Base-by-base conservation (phyloP, 805 yeast species). In the Jamesozyma gamospora region DNA sequence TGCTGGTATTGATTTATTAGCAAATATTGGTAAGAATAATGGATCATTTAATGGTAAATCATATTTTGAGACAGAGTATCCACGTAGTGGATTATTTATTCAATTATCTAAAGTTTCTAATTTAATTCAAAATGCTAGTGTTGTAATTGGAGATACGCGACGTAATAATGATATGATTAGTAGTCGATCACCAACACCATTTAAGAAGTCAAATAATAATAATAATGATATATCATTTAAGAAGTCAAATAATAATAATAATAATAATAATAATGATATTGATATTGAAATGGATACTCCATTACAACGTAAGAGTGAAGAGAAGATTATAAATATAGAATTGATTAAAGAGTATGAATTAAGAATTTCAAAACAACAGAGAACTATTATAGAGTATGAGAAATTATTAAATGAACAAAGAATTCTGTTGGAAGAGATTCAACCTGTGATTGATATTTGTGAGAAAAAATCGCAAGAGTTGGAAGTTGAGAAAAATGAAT, bases 1-100 rank as follows among this genome's bases (percentile, higher is more conserved):
- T 65, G 95, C 88, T 4, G 98, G 98, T 2, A 71, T 90, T 5
- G 96, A 90, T 56, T 64, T 90, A 32, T 52, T 77, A n/a, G 78
- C 72, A 0, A 55, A 65, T 4, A 66, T 74, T 40, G 98, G 98
- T 17, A 83, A 85, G 58, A 92, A 90, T 54, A 73, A 76, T 40
- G 98, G 98, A n/a, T 71, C 74, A 32, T 86, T 78, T 34, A 73
- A 79, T 41, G 95, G 94, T 0, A 55, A 65, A 7, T 66, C 66
- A 39, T 87, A 87, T 56, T 88, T 88, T 54, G 65, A 66, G 4
- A 84, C 88, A 0, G 61, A 66, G 5, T 62, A 54, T 28, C 82
- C 87, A 0, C 72, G 72, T 41, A 69, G 86, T 15, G 96, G 96
- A 0, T 60, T 88, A 24, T 88, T 88, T 52, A 67, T 88, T 35